Percentiles rank a stretch among this genome's conserved stretches.
These are phyloP conservation scores for Microstroma glucosiphilum DNA, from an alignment of 1,284 basidiomycete species.

Conservation along the genomic window DNA sequence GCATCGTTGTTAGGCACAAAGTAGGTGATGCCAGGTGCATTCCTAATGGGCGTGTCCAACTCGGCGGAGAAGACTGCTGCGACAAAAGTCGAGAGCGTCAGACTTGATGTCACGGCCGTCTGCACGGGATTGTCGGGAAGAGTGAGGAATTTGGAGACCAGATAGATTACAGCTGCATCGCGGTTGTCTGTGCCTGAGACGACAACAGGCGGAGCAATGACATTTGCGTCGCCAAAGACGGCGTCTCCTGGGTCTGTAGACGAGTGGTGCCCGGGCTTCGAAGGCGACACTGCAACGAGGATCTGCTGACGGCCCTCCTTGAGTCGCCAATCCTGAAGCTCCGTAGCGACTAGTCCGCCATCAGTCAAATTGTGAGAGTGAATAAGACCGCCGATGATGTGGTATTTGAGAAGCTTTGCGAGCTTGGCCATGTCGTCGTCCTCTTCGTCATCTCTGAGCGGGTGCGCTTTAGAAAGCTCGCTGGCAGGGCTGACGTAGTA, in stretches of 20 bases:
- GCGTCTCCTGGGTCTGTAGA: slow-evolving; percentile 53
- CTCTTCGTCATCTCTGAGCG: not conserved
- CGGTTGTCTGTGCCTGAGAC: slow-evolving; percentile 57
- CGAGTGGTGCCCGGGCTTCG: slow-evolving; percentile 52
- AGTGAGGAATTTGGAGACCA: slow-evolving; percentile 72
- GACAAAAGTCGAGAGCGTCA: slow-evolving; percentile 64
- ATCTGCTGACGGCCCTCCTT: slow-evolving; percentile 52
- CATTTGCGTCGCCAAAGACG: slow-evolving; percentile 74
- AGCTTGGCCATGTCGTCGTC: slow-evolving; percentile 10
- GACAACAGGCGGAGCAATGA: slow-evolving; percentile 70
- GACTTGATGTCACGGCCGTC: slow-evolving; percentile 66
- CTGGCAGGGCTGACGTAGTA: too few relatives aligned
- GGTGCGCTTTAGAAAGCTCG: too few relatives aligned
- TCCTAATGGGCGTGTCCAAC: slow-evolving; percentile 28
- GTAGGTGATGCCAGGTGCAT: slow-evolving; percentile 66
- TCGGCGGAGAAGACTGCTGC: slow-evolving; percentile 58
- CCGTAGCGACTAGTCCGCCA: slow-evolving; percentile 36
- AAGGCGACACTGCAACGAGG: slow-evolving; percentile 25
- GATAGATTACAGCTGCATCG: slow-evolving; percentile 64
- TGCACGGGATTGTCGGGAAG: slow-evolving; percentile 76
- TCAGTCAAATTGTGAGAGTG: slow-evolving; percentile 22
- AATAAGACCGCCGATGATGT: slow-evolving; percentile 35
- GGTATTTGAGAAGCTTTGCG: slow-evolving; percentile 37
- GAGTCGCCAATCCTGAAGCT: slow-evolving; percentile 39
- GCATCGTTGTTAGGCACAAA: slow-evolving; percentile 83